Percentiles rank a stretch among this genome's conserved stretches.
phyloP scores from a whole-genome alignment of 257 asterid genomes.

The Eustoma russellianum region DNA sequence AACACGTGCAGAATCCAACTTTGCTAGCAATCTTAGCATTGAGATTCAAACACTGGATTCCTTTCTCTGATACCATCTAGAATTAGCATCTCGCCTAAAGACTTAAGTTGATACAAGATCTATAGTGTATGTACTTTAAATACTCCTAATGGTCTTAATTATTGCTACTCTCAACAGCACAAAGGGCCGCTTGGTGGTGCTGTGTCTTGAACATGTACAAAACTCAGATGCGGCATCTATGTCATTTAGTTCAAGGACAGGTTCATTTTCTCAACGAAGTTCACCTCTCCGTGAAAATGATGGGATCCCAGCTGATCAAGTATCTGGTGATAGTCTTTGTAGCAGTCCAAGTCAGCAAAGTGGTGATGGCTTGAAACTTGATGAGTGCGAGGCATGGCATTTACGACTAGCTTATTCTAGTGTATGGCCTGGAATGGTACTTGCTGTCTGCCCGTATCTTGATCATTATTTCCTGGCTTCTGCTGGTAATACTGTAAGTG shows the following conservation, averaged over 20 bases:
- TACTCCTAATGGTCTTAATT: not conserved
- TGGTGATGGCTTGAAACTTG: conserved; percentile 67
- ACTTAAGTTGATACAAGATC: too few species aligned
- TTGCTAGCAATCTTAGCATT: too few species aligned
- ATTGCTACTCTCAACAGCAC: conserved; percentile 39
- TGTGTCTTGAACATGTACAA: conserved; percentile 63
- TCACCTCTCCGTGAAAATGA: conserved; percentile 45
- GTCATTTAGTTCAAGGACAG: conserved; percentile 35
- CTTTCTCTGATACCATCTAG: too few species aligned
- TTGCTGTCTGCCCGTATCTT: conserved; percentile 83
- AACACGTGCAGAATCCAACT: too few species aligned
- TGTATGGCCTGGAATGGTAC: conserved; percentile 75
- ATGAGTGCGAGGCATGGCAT: conserved; percentile 83
- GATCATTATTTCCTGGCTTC: conserved; percentile 80
- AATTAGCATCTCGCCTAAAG: too few species aligned
- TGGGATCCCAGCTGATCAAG: conserved; percentile 53
- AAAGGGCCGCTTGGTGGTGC: conserved; percentile 82
- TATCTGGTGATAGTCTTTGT: conserved; percentile 60
- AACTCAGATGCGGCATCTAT: conserved; percentile 61
- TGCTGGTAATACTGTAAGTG: conserved; percentile 83
- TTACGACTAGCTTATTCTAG: conserved; percentile 55
- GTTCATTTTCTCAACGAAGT: conserved; percentile 48
- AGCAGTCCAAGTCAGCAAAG: conserved; percentile 82
- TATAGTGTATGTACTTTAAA: too few species aligned
- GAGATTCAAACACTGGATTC: too few species aligned